phyloP scores from a whole-genome alignment of 1,139 yeast genomes.

The Pichia inconspicua region DNA sequence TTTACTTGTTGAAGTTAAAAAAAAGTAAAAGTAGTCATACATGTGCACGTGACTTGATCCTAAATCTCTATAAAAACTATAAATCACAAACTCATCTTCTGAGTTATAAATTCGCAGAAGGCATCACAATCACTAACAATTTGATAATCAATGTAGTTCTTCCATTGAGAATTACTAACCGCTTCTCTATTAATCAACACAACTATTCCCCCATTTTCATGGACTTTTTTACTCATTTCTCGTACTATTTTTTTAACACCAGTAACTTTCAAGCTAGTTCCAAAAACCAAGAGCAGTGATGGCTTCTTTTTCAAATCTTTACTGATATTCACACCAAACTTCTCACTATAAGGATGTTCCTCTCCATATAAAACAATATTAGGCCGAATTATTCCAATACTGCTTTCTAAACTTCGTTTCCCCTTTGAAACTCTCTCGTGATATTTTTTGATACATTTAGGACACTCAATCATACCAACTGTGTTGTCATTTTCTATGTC shows the following conservation, averaged over 20 bases:
- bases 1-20: no score
- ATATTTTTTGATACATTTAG: conserved; percentile 45
- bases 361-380: conserved; percentile 74
- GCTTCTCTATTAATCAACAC: conserved; percentile 55
- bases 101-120: conserved; percentile 46
- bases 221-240: conserved; percentile 49
- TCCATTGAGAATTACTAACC: conserved; percentile 44
- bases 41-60: not conserved
- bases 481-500: conserved; percentile 5
- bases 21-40: no score
- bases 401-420: conserved; percentile 46
- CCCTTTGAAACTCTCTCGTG: conserved; percentile 51
- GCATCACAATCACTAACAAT: conserved; percentile 73
- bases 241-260: conserved; percentile 67
- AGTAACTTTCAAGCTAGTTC: conserved; percentile 67
- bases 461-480: conserved; percentile 55
- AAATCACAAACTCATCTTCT: not conserved
- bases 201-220: conserved; percentile 51
- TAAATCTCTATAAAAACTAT: no score
- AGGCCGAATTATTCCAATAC: conserved; percentile 61
- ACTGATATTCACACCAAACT: conserved; percentile 50
- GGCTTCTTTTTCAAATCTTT: conserved; percentile 51
- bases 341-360: conserved; percentile 66
- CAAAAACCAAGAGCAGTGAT: conserved; percentile 61
- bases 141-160: conserved; percentile 58